Conservation (phyloP, 2,329 filamentous ascomycete species). For the Domatiomyces catenatus region DNA sequence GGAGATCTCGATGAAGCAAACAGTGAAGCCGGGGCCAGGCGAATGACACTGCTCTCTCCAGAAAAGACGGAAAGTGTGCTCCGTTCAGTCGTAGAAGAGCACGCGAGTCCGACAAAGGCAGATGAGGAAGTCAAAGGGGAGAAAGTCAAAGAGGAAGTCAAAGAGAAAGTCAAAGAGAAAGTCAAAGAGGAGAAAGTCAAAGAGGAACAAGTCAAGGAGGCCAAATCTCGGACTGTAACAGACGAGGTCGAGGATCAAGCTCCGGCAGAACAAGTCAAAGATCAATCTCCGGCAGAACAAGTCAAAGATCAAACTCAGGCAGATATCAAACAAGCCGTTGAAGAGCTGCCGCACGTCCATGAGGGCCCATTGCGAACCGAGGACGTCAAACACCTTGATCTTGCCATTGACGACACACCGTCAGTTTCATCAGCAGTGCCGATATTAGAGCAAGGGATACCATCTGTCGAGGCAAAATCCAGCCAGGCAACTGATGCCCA, state of each 20-base stretch:
- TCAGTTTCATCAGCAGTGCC: neutral
- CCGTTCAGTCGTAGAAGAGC: conserved; percentile 50
- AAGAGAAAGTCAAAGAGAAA: too few species aligned
- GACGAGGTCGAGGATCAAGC: too few species aligned
- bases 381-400: conserved; percentile 46
- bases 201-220: too few species aligned
- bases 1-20: conserved; percentile 19
- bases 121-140: conserved; percentile 3
- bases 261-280: conserved; percentile 2
- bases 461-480: neutral
- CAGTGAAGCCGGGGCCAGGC: conserved; percentile 22
- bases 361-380: conserved; percentile 27
- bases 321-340: neutral
- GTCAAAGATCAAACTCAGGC: neutral
- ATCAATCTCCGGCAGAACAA: neutral
- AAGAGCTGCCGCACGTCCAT: conserved; percentile 6
- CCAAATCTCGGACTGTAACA: too few species aligned
- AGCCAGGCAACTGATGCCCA: neutral
- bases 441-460: neutral
- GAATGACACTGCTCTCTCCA: conserved; percentile 35
- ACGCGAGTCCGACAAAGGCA: conserved; percentile 25
- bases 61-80: conserved; percentile 51
- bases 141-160: too few species aligned
- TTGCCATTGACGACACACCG: conserved; percentile 26
- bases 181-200: too few species aligned